phyloP scores from a whole-genome alignment of 2,329 filamentous ascomycete species.

The Aureobasidium sp. region DNA sequence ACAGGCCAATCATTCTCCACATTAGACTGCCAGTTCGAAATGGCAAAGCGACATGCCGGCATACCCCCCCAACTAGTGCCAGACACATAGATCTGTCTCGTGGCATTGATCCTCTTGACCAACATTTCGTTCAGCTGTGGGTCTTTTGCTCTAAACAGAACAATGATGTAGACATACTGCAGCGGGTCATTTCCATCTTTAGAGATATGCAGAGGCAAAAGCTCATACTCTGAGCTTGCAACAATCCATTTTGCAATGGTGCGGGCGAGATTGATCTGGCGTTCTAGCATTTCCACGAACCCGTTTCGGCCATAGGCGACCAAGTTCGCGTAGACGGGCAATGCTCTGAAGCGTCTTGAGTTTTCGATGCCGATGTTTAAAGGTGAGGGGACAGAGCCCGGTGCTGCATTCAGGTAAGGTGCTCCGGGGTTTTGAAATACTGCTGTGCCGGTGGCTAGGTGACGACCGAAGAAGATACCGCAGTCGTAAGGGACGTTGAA shows the following conservation, averaged over 20 bases:
- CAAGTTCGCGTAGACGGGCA: slow-evolving; percentile 81
- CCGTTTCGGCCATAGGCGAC: slow-evolving; percentile 65
- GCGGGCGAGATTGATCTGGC: slow-evolving; percentile 66
- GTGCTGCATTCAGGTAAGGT: slow-evolving; percentile 58
- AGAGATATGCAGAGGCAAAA: slow-evolving; percentile 47
- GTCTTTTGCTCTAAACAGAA: slow-evolving; percentile 70
- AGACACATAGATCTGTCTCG: slow-evolving; percentile 71
- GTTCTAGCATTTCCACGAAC: slow-evolving; percentile 60
- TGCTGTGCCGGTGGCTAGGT: slow-evolving; percentile 49
- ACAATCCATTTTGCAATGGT: slow-evolving; percentile 58
- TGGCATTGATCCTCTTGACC: slow-evolving; percentile 66
- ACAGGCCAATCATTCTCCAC: slow-evolving; percentile 58
- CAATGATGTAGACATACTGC: slow-evolving; percentile 58
- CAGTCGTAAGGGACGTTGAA: slow-evolving; percentile 93
- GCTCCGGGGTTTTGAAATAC: slow-evolving; percentile 82
- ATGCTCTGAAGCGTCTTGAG: slow-evolving; percentile 78
- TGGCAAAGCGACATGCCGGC: slow-evolving; percentile 72
- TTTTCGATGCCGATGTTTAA: slow-evolving; percentile 86
- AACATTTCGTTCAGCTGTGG: slow-evolving; percentile 57
- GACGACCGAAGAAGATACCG: slow-evolving; percentile 76
- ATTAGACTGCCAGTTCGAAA: slow-evolving; percentile 74
- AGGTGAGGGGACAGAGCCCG: slow-evolving; percentile 61
- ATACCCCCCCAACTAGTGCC: slow-evolving; percentile 70
- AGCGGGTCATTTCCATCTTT: slow-evolving; percentile 36
- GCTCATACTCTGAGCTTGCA: slow-evolving; percentile 55